These are phyloP conservation scores for Thalassia testudinum DNA, from an alignment of 116 monocot genomes.

Conservation along the genomic window DNA sequence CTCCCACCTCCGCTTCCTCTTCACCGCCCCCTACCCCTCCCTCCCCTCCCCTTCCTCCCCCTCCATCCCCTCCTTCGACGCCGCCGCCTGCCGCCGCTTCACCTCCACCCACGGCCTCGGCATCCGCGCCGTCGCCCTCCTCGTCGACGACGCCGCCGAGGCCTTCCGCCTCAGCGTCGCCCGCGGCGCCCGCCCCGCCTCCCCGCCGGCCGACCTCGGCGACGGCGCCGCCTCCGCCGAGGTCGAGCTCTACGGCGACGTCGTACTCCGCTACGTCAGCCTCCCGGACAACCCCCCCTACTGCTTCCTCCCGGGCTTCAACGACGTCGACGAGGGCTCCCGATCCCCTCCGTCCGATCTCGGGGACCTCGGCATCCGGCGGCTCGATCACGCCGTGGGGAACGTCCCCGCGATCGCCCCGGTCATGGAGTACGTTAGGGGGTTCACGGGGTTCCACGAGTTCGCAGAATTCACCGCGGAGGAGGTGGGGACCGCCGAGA, in stretches of 20 bases:
- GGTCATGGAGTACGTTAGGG: constrained; percentile 32
- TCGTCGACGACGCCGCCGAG: constrained; percentile 36
- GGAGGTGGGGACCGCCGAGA: constrained; percentile 87
- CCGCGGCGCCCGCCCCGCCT: constrained; percentile 39
- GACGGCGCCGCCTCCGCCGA: constrained; percentile 41
- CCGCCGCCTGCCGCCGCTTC: constrained; percentile 19
- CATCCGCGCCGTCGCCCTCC: constrained; percentile 62
- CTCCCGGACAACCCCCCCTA: constrained; percentile 3
- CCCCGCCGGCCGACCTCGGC: constrained; percentile 34
- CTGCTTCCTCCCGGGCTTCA: constrained; percentile 79
- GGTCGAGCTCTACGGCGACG: constrained; percentile 88
- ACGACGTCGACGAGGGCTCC: constrained; percentile 10
- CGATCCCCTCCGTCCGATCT: not conserved
- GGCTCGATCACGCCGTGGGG: constrained; percentile 84
- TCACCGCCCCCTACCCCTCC: constrained; percentile 49
- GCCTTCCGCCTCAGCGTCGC: constrained; percentile 33
- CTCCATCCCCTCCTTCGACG: constrained; percentile 49
- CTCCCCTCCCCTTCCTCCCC: constrained; percentile 7
- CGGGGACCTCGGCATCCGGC: constrained; percentile 33
- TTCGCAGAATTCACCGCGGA: constrained; percentile 91
- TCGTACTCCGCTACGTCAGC: constrained; percentile 72
- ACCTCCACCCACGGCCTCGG: constrained; percentile 50
- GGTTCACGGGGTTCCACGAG: constrained; percentile 85
- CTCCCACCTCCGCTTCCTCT: constrained; percentile 49
- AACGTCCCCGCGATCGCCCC: constrained; percentile 54